Percentiles rank a stretch among this genome's conserved stretches.
phyloP scores from a whole-genome alignment of 495 filamentous ascomycete species.

The Parathielavia hyrcaniae region DNA sequence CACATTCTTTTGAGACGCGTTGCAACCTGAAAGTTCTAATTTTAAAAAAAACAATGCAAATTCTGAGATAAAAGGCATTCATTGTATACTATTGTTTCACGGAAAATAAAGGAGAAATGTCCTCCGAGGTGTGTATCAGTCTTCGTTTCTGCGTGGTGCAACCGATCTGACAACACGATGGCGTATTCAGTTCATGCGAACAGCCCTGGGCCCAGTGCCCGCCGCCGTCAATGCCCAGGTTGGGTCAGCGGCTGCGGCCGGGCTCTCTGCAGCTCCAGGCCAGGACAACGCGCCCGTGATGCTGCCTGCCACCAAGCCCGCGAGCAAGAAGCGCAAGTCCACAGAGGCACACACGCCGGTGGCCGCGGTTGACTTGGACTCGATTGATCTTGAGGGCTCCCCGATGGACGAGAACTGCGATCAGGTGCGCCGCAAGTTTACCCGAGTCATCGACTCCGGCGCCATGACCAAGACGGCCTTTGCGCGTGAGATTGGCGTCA shows the following conservation, averaged over 20 bases:
- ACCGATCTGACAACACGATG: not conserved
- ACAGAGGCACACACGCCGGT: constrained; percentile 22
- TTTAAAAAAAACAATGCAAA: too few species aligned
- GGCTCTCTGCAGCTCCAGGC: not conserved
- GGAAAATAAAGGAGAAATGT: not conserved
- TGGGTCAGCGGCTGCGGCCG: not conserved
- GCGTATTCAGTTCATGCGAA: not conserved
- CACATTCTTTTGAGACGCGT: too few species aligned
- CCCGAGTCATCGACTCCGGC: constrained; percentile 38
- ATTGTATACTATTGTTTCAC: too few species aligned
- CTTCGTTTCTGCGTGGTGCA: not conserved
- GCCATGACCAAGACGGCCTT: constrained; percentile 47
- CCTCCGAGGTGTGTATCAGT: not conserved
- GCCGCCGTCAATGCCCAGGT: not conserved
- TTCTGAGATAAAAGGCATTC: too few species aligned
- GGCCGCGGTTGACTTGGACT: constrained; percentile 19
- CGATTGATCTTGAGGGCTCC: constrained; percentile 22
- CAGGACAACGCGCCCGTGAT: constrained; percentile 2
- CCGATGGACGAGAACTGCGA: constrained; percentile 32
- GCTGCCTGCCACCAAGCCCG: not conserved
- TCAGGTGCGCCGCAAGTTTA: constrained; percentile 42
- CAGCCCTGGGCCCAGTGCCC: not conserved
- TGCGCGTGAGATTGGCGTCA: constrained; percentile 35
- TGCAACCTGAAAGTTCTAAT: too few species aligned
- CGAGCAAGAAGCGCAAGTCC: constrained; percentile 35